These are phyloP conservation scores for Parathielavia appendiculata DNA, from an alignment of 495 filamentous ascomycete genomes.

Conservation along the genomic window DNA sequence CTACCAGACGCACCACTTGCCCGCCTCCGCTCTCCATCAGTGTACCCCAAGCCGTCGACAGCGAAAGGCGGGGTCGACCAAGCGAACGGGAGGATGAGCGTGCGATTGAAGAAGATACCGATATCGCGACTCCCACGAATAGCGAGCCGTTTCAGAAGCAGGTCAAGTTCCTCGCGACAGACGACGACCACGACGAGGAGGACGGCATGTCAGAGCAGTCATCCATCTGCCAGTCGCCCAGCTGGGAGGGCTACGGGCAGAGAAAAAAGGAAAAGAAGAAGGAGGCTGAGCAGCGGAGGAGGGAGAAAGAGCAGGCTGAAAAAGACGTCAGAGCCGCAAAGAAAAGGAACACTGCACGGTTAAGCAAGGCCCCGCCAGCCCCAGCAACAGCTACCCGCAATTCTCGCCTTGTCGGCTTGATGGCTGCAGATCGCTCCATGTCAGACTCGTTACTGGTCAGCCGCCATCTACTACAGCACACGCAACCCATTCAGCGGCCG, in stretches of 20 bases:
- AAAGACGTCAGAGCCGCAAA: conserved; percentile 34
- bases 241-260: conserved; percentile 48
- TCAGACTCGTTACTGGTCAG: conserved; percentile 29
- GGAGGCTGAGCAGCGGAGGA: conserved; percentile 40
- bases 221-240: conserved; percentile 54
- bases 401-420: conserved; percentile 7
- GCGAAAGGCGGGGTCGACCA: conserved; percentile 1
- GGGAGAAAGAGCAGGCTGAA: conserved; percentile 39
- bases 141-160: conserved; percentile 33
- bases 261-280: conserved; percentile 49
- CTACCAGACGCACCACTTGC: conserved; percentile 35
- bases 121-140: conserved; percentile 13
- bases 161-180: conserved; percentile 39
- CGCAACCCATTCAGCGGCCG: conserved; percentile 5
- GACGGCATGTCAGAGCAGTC: conserved; percentile 44
- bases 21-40: conserved; percentile 41
- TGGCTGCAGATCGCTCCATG: conserved; percentile 28
- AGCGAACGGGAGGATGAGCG: conserved; percentile 4
- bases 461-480: conserved; percentile 10
- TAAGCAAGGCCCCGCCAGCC: conserved; percentile 34
- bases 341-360: conserved; percentile 24
- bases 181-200: conserved; percentile 31
- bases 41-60: conserved; percentile 32
- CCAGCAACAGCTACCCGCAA: conserved; percentile 22
- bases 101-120: conserved; percentile 3